Percentiles rank a stretch among this genome's conserved stretches.
Conservation (phyloP, 106 monocot species). For the Dendrobium nobile region DNA sequence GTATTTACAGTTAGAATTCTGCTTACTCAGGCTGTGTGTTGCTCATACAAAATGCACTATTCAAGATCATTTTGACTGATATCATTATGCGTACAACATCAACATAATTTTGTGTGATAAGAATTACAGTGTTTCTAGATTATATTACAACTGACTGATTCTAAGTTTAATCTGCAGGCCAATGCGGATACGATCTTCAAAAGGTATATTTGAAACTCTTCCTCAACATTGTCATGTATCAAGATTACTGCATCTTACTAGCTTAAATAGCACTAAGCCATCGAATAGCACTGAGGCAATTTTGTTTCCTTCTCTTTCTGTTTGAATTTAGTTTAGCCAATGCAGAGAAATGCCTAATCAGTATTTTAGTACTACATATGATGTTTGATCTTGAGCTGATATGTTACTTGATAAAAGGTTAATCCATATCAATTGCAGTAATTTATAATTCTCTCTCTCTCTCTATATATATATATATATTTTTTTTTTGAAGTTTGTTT, state of each 20-base stretch:
- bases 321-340: neutral
- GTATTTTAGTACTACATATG: neutral
- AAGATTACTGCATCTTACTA: neutral
- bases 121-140: neutral
- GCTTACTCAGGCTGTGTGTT: neutral
- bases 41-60: constrained; percentile 1
- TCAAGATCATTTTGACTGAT: neutral
- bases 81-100: neutral
- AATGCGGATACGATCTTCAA: constrained; percentile 63
- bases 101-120: neutral
- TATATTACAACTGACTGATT: neutral
- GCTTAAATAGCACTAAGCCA: neutral
- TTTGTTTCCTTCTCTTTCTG: neutral
- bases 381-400: neutral
- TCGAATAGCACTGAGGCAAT: neutral
- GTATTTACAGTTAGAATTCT: neutral
- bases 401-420: neutral
- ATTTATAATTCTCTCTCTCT: neutral
- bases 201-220: constrained; percentile 39
- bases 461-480: neutral
- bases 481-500: neutral
- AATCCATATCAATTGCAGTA: neutral
- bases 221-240: neutral
- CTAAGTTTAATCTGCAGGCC: constrained; percentile 45
- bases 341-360: neutral